Percentiles rank a stretch among this genome's conserved stretches.
These are phyloP conservation scores for Knoxdaviesia capensis DNA, from an alignment of 2,329 filamentous ascomycete genomes.

Conservation along the genomic window DNA sequence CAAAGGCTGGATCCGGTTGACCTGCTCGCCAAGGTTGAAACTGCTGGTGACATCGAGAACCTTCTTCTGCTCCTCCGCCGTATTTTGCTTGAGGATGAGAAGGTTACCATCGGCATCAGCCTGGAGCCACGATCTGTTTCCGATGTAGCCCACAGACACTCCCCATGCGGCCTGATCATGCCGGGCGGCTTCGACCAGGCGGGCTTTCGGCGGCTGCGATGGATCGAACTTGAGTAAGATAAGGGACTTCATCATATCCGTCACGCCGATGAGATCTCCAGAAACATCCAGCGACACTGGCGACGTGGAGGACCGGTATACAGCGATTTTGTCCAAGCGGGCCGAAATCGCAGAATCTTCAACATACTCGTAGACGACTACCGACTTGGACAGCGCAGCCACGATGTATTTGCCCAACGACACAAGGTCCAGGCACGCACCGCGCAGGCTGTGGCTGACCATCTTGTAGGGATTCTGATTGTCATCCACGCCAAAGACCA, in stretches of 20 bases:
- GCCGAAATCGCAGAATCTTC: constrained; percentile 35
- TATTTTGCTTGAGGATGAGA: constrained; percentile 56
- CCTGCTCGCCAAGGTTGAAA: constrained; percentile 76
- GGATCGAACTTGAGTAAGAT: constrained; percentile 54
- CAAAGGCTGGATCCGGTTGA: constrained; percentile 68
- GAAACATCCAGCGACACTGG: constrained; percentile 64
- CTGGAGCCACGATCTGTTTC: constrained; percentile 57
- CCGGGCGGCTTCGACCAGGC: constrained; percentile 43
- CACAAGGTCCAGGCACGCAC: constrained; percentile 61
- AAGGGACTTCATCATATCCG: constrained; percentile 86
- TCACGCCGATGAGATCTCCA: constrained; percentile 59
- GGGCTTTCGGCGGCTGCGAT: constrained; percentile 18
- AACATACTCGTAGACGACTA: constrained; percentile 35
- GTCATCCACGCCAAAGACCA: constrained; percentile 66
- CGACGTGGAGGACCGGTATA: constrained; percentile 64
- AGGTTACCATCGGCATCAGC: constrained; percentile 80
- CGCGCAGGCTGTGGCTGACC: constrained; percentile 48
- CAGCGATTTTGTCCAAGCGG: constrained; percentile 48
- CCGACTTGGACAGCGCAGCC: constrained; percentile 75
- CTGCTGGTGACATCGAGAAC: constrained; percentile 59
- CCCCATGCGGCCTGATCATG: constrained; percentile 70
- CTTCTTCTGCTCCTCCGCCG: constrained; percentile 49
- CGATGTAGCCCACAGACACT: constrained; percentile 57
- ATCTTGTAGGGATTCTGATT: constrained; percentile 56
- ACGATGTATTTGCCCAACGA: constrained; percentile 62